phyloP scores from a whole-genome alignment of 1,284 basidiomycete genomes.

The Marasmius fiardii region DNA sequence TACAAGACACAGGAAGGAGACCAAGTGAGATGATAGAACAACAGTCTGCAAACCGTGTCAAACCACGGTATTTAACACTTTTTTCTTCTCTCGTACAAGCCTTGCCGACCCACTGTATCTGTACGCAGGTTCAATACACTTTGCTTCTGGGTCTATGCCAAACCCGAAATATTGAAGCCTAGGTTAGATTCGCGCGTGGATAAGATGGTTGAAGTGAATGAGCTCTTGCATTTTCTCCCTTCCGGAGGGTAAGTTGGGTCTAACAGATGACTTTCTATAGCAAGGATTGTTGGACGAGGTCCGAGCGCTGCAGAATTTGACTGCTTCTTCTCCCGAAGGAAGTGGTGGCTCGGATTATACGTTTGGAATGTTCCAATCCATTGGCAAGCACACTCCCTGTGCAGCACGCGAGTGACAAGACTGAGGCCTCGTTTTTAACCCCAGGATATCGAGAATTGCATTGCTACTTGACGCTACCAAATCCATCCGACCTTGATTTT shows the following conservation, averaged over 20 bases:
- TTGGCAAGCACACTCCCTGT: constrained; percentile 54
- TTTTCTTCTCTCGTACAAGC: neutral
- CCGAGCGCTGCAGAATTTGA: constrained; percentile 41
- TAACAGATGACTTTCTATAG: constrained; percentile 31
- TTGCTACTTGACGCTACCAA: constrained; percentile 48
- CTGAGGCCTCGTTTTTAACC: constrained; percentile 6
- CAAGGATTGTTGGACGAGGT: constrained; percentile 88
- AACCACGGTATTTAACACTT: constrained; percentile 44
- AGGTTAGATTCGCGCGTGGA: constrained; percentile 84
- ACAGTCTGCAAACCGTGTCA: constrained; percentile 47
- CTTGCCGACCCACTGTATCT: neutral
- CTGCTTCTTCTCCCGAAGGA: constrained; percentile 10
- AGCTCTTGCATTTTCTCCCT: neutral
- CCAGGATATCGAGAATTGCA: constrained; percentile 91
- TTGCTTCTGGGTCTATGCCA: constrained; percentile 91
- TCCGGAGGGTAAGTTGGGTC: constrained; percentile 2
- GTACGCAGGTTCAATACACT: constrained; percentile 74
- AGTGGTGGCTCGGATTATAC: constrained; percentile 50
- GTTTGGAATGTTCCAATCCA: constrained; percentile 90
- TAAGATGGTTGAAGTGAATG: constrained; percentile 78
- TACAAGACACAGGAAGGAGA: constrained; percentile 66
- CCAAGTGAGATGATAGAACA: constrained; percentile 70
- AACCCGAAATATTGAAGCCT: constrained; percentile 57
- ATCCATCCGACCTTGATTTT: constrained; percentile 46
- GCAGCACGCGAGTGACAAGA: neutral